Conservation (phyloP, 306 rosid species). For the peach (Prunus persica) region Prunus_persica_NCBIv2 NC_034014.1:21948001-21948500, state of each 20-base stretch:
- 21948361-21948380: conserved; percentile 49
- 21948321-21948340: conserved; percentile 53
- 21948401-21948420: conserved; percentile 52
- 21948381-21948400: conserved; percentile 59
- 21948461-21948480: not conserved
- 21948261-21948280: conserved; percentile 47
- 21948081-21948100: conserved; percentile 88
- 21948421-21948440: not conserved
- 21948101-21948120: conserved; percentile 75
- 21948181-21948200: not conserved
- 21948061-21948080: conserved; percentile 76
- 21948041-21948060: conserved; percentile 88
- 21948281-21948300: conserved; percentile 49
- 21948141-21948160: conserved; percentile 53
- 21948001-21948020: conserved; percentile 92
- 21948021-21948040: conserved; percentile 93
- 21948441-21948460: no score
- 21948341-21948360: conserved; percentile 52
- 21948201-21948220: not conserved
- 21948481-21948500: not conserved
- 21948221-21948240: not conserved
- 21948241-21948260: conserved; percentile 51
- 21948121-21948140: conserved; percentile 91
- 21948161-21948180: not conserved
- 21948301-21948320: conserved; percentile 47